Evolutionary conservation across 2,329 filamentous ascomycete species (phyloP).

Genomic region (Coniochaeta ligniaria): DNA sequence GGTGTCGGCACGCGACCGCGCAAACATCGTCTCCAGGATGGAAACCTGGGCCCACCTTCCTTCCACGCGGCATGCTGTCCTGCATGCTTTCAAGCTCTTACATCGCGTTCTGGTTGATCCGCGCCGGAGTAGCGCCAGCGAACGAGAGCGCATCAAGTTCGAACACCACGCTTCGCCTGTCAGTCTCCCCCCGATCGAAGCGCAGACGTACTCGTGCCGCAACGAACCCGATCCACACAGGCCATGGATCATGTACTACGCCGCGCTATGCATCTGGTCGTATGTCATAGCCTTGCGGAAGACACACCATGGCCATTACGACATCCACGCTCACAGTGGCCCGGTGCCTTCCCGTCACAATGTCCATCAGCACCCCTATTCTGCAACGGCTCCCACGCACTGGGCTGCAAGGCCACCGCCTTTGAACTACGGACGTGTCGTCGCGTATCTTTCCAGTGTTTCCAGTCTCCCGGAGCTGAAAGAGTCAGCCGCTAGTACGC

Average conservation of each 20-base stretch:
- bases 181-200: constrained; percentile 21
- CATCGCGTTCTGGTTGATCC: constrained; percentile 62
- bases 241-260: constrained; percentile 88
- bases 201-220: constrained; percentile 59
- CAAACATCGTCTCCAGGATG: constrained; percentile 68
- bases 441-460: constrained; percentile 49
- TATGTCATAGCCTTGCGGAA: constrained; percentile 65
- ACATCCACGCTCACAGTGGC: constrained; percentile 33
- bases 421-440: constrained; percentile 24
- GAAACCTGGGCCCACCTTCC: constrained; percentile 69
- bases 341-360: neutral
- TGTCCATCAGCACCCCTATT: constrained; percentile 5
- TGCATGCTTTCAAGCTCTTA: constrained; percentile 78
- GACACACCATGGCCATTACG: constrained; percentile 41
- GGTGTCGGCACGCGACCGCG: constrained; percentile 69
- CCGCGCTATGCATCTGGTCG: constrained; percentile 77
- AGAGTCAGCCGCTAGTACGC: constrained; percentile 56
- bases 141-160: constrained; percentile 9
- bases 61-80: constrained; percentile 72
- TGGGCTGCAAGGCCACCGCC: neutral
- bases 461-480: constrained; percentile 65
- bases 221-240: constrained; percentile 77
- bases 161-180: constrained; percentile 9
- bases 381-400: neutral
- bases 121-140: constrained; percentile 20